Evolutionary conservation across 164 flowering plant genomes (phyloP), one percentile per base, ranked within the genome.

Genomic region (Stephania yunnanensis): DNA sequence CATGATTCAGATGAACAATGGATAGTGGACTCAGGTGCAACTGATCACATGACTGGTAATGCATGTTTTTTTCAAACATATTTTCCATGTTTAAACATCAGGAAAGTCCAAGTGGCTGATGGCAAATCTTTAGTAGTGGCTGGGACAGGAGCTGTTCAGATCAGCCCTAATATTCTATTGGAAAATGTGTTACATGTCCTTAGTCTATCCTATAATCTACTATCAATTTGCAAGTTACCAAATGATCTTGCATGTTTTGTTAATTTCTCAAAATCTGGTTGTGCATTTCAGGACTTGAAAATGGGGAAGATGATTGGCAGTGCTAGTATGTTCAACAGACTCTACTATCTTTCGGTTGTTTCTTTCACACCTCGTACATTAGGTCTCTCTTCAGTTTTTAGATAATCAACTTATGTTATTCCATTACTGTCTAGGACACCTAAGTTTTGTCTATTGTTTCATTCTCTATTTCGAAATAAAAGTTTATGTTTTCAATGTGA

Each of bases 251-350:
- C 42, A 36, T 36, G 42, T 36, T 1, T 4, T 36, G 42, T 1
- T 36, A 36, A 36, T 36, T 36, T 36, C 42, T 36, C 42, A 36
- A 36, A 36, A 36, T 36, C 4, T 2, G 42, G 42, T 4, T 36
- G 42, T 36, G 42, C 42, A 36, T 36, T 36, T 36, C 42, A 36
- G 71, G 71, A 78, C 45, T 65, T 10, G 69, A 8, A 3, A 42
- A 73, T 30, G 45, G 69, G 78, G 81, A 82, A 6, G 78, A 78
- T 17, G 82, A 80, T 73, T 78, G 81, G 77, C 68, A 65, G 29
- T 79, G 84, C 75, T 82, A 69, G 65, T 65, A 13, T 20, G 52
- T 46, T 42, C 1, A 48, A 48, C 1, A 1, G 53, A 48, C 53
- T 48, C 53, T 8, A 48, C 13, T 7, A 8, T 12, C 9, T 3